Conservation (phyloP, 129 eudicot species). For the carrot (Daucus carota) region DNA sequence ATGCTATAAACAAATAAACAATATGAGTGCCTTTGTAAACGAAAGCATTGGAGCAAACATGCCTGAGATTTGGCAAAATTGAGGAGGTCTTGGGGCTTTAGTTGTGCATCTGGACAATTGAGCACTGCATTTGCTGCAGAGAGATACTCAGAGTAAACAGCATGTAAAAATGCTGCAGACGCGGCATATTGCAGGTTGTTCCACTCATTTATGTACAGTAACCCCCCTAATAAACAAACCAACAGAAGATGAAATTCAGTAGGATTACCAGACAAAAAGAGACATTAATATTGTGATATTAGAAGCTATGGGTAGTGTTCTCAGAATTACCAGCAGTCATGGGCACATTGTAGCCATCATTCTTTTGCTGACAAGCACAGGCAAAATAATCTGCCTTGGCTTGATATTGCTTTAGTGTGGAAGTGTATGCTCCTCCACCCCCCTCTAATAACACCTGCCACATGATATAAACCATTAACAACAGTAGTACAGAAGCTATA, state of each 20-base stretch:
- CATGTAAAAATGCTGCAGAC: slow-evolving; percentile 76
- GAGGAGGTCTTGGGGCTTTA: slow-evolving; percentile 72
- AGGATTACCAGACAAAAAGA: no score
- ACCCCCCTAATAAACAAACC: slow-evolving; percentile 37
- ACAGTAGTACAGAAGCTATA: background rate
- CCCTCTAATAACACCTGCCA: slow-evolving; percentile 63
- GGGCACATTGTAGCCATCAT: slow-evolving; percentile 67
- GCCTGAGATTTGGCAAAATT: slow-evolving; percentile 80
- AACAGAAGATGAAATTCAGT: background rate
- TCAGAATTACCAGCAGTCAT: slow-evolving; percentile 67
- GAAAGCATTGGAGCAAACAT: slow-evolving; percentile 3
- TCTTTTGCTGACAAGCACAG: slow-evolving; percentile 85
- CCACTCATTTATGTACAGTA: slow-evolving; percentile 69
- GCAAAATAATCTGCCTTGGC: slow-evolving; percentile 87
- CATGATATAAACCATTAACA: background rate
- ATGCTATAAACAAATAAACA: background rate
- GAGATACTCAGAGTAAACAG: slow-evolving; percentile 85
- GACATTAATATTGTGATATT: background rate
- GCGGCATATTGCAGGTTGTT: slow-evolving; percentile 86
- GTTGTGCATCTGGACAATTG: slow-evolving; percentile 54
- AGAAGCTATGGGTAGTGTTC: background rate
- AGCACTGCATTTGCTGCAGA: slow-evolving; percentile 33
- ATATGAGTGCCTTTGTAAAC: background rate
- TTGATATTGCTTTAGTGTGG: slow-evolving; percentile 58
- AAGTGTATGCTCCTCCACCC: slow-evolving; percentile 53